Base-by-base conservation (phyloP, 371 early-diverging fungal genomes). In the Lichtheimia hyalospora region DNA sequence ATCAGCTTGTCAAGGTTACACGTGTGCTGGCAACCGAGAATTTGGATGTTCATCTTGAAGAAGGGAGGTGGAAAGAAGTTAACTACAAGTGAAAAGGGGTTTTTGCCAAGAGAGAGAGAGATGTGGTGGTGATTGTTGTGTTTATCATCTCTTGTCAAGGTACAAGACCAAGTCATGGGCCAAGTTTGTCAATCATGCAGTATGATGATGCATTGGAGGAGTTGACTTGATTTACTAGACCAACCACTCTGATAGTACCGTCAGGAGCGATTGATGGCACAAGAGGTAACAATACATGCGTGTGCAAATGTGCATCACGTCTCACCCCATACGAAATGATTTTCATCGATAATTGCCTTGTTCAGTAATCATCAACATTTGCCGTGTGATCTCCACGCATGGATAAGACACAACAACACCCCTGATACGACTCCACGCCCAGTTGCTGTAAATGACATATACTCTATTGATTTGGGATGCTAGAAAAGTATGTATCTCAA, bases 1-100 rank as follows among this genome's bases (percentile, higher is more conserved):
- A 99, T 73, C 99, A 99, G 79, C 85, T 99, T 50, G 95, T 97
- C 43, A 96, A 96, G 78, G 99, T 99, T 71, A 96, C 97, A 53
- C 92, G 93, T 72, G 89, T 95, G 14, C 84, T 99, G 20, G 99
- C 99, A 34, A 96, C 94, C 25, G 93, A 96, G 57, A 96, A 96
- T 27, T 81, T 99, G 40, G 85, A 88, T 68, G 86, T 81, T 42
- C 99, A 99, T 69, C 69, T 96, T 60, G 89, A 92, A 60, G 98
- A 99, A 81, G 94, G 57, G 94, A 96, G 67, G 81, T 20, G 6
- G 40, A 53, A 39, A 39, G 40, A 18, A 18, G 20, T 20, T 18
- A 53, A 20, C 16, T 53, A 7, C 53, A 39, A 18, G 53, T 34
- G 25, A 53, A 40, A 40, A 39, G 40, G 40, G 18, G 34, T 12